Evolutionary conservation across 2,329 filamentous ascomycete species (phyloP).

Genomic region (Fusarium tupiense): DNA sequence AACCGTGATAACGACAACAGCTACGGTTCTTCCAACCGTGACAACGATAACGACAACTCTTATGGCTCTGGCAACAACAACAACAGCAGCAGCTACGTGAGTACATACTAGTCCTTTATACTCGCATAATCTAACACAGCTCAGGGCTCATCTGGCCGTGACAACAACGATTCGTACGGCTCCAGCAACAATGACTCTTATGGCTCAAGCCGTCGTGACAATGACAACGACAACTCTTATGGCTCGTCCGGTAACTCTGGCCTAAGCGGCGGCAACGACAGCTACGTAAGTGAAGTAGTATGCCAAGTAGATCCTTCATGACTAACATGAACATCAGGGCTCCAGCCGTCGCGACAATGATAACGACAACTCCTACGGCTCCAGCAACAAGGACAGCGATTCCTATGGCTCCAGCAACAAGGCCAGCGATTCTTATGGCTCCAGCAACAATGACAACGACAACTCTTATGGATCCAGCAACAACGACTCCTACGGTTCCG

Average conservation of each 20-base stretch:
- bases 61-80: constrained; percentile 12
- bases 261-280: constrained; percentile 8
- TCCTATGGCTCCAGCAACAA: constrained; percentile 5
- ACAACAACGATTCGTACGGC: neutral
- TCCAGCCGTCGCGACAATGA: constrained; percentile 19
- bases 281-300: neutral
- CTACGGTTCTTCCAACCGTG: constrained; percentile 7
- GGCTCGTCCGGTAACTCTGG: constrained; percentile 8
- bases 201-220: neutral
- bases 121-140: neutral
- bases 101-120: neutral
- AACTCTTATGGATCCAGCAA: neutral
- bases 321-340: constrained; percentile 1
- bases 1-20: constrained; percentile 3
- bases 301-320: neutral
- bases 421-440: neutral
- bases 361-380: neutral
- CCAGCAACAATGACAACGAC: neutral
- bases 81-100: neutral
- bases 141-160: constrained; percentile 14
- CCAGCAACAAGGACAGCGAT: neutral
- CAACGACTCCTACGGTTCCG: neutral
- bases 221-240: constrained; percentile 5
- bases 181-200: neutral
- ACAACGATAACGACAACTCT: constrained; percentile 18